These are phyloP conservation scores for Lentinus tigrinus DNA, from an alignment of 768 basidiomycete genomes.

Conservation along the genomic window DNA sequence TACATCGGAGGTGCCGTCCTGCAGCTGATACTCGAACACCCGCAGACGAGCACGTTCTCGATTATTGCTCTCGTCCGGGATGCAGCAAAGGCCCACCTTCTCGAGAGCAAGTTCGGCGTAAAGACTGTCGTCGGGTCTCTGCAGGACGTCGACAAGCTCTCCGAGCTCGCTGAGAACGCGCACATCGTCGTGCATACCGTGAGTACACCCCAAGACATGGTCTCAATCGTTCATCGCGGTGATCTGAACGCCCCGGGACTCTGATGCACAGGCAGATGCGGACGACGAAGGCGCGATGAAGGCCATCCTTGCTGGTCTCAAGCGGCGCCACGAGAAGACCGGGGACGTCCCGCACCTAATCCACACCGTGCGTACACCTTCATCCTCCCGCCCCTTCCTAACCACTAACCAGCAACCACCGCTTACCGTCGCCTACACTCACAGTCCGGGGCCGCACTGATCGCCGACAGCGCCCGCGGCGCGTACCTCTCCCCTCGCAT, in stretches of 20 bases:
- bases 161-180: slow-evolving; percentile 37
- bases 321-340: slow-evolving; percentile 40
- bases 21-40: slow-evolving; percentile 43
- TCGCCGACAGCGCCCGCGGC: slow-evolving; percentile 45
- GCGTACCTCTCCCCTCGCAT: slow-evolving; percentile 36
- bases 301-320: slow-evolving; percentile 52
- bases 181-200: slow-evolving; percentile 32
- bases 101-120: slow-evolving; percentile 14
- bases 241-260: too few species aligned
- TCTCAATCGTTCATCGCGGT: background rate
- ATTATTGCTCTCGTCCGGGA: slow-evolving; percentile 47
- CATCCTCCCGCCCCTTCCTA: background rate
- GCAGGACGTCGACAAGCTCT: slow-evolving; percentile 36
- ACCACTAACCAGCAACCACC: background rate
- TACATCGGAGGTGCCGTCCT: slow-evolving; percentile 49
- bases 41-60: slow-evolving; percentile 38
- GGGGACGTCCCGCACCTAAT: slow-evolving; percentile 48
- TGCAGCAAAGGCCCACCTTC: slow-evolving; percentile 30
- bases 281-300: slow-evolving; percentile 46
- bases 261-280: slow-evolving; percentile 37
- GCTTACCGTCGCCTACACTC: background rate
- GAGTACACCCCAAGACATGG: background rate
- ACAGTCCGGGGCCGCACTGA: slow-evolving; percentile 34
- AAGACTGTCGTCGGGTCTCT: slow-evolving; percentile 18
- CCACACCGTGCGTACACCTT: slow-evolving; percentile 50